Evolutionary conservation across 2,329 filamentous ascomycete species (phyloP).

Genomic region (Aureobasidium sp.): DNA sequence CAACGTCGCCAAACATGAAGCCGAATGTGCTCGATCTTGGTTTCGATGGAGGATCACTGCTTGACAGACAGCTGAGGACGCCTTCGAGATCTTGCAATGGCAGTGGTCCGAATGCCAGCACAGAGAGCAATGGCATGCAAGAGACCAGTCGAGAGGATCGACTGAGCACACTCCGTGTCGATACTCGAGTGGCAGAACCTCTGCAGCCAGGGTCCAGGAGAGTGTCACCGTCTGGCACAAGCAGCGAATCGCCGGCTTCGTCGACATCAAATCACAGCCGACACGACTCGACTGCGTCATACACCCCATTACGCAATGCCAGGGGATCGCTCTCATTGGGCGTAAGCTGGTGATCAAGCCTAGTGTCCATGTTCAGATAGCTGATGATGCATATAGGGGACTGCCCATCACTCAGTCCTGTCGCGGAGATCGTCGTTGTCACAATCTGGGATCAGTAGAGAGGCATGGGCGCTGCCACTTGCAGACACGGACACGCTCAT

Average conservation of each 20-base stretch:
- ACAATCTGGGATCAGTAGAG: background rate
- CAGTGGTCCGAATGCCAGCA: too few relatives aligned
- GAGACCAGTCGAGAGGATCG: background rate
- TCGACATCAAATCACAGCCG: background rate
- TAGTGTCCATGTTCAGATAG: too few relatives aligned
- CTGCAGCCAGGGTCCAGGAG: background rate
- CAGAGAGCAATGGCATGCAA: background rate
- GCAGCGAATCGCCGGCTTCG: background rate
- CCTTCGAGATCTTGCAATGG: background rate
- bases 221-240: background rate
- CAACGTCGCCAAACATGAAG: background rate
- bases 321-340: conserved; percentile 1
- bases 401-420: conserved; percentile 1
- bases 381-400: background rate
- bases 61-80: background rate
- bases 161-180: background rate
- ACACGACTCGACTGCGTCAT: background rate
- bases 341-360: background rate
- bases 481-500: background rate
- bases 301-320: conserved; percentile 1
- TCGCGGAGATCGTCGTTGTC: background rate
- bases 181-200: background rate
- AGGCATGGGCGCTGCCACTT: background rate
- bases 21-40: background rate
- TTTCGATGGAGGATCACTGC: background rate